A percentile compares a stretch with the other conserved stretches of the same genome.
phyloP scores from a whole-genome alignment of 108 stramenopile genomes.

The Skeletonema grethae region DNA sequence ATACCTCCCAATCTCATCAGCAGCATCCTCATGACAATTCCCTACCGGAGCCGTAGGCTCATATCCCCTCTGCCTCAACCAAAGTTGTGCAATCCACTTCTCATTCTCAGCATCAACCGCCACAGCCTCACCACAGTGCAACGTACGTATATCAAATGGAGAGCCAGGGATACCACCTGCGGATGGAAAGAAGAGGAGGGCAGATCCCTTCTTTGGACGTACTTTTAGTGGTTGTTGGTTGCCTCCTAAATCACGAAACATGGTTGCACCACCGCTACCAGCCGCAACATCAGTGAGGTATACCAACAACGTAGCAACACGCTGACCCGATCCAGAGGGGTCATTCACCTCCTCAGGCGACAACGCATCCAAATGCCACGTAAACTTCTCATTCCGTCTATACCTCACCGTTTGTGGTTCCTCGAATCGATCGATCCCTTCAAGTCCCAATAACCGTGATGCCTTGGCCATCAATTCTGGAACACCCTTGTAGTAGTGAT shows the following conservation, averaged over 20 bases:
- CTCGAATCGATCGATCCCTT: constrained; percentile 70
- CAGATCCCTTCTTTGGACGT: constrained; percentile 78
- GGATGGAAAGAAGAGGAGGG: constrained; percentile 84
- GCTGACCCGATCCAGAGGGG: constrained; percentile 60
- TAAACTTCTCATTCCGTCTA: constrained; percentile 74
- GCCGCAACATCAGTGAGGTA: constrained; percentile 66
- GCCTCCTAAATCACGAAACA: constrained; percentile 75
- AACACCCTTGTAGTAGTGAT: constrained; percentile 67
- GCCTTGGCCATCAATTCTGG: constrained; percentile 84
- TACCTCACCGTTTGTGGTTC: constrained; percentile 87
- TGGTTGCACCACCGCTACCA: constrained; percentile 73
- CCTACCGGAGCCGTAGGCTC: constrained; percentile 69
- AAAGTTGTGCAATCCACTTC: constrained; percentile 86
- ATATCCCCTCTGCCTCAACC: constrained; percentile 64
- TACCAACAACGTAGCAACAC: constrained; percentile 77
- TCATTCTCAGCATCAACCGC: constrained; percentile 50
- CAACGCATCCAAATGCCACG: constrained; percentile 86
- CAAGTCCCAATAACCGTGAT: constrained; percentile 69
- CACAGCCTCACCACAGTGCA: constrained; percentile 83
- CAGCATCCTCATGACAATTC: constrained; percentile 59
- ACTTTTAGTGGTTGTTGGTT: constrained; percentile 49
- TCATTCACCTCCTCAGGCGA: constrained; percentile 50
- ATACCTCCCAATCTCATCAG: constrained; percentile 55
- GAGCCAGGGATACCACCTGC: constrained; percentile 74
- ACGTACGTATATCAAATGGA: constrained; percentile 80